Evolutionary conservation across 768 basidiomycete species (phyloP), one percentile per base, ranked within the genome.

Genomic region (Chalciporus pseudorubinellus): DNA sequence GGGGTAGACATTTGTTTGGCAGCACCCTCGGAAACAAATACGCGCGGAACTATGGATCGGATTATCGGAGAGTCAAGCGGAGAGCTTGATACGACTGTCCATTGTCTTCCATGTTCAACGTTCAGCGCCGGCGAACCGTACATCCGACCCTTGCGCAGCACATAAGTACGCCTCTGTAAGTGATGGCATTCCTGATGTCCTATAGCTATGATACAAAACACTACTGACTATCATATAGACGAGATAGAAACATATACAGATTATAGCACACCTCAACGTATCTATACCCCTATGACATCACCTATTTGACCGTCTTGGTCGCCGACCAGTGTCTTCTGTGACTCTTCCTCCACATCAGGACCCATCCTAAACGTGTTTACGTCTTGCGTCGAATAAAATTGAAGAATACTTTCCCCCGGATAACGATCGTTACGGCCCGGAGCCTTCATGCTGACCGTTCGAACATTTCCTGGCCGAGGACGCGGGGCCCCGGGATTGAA

Each of bases 371-470:
- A 49, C 39, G 38, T 34, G 22, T 39, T 51, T 9, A 50, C 44
- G 29, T 58, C 38, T 22, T 43, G 47, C 3, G 39, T 39, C 7
- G 39, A 28, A n/a, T 34, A 19, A 38, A 62, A 21, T 31, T 64
- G 38, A 9, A 67, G 52, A 6, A 56, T 18, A 10, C 48, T 40
- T 44, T 64, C 59, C 19, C 65, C 65, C 0, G 60, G 36, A 48
- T 52, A 62, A 2, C 6, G 40, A 21, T 36, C 33, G 11, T 24
- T 14, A 14, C 40, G 46, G 1, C 38, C 22, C 3, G 49, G 39
- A 11, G 9, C 43, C 12, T 24, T 47, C 51, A 50, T 46, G 20
- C 59, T 64, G 16, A 61, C 51, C 6, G 57, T 44, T 39, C 45
- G 29, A 26, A 46, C 19, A 26, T 46, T 39, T 6, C 20, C 21